Evolutionary conservation across 805 yeast genomes (phyloP), one percentile per base, ranked within the genome.

Genomic region (Metschnikowia arizonensis): DNA sequence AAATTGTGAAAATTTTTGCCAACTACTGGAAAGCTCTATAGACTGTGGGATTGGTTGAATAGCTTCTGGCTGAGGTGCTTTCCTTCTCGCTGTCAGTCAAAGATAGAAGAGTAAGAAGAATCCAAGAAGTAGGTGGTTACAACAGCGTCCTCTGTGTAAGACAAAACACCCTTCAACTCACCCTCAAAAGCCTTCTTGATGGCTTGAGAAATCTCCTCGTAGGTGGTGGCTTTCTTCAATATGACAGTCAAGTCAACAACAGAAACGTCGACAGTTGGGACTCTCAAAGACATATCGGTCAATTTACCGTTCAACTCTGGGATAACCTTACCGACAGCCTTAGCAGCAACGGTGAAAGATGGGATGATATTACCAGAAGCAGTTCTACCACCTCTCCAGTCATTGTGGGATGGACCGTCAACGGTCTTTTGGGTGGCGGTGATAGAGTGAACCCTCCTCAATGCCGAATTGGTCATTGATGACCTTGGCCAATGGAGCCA

Each of bases 301-400:
- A 88, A 83, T 78, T 87, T 88, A 65, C 96, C 96, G 74, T 84
- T 83, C 63, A 88, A 80, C 63, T 77, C 83, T 57, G 96, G 96
- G 63, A 88, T 83, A 61, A 88, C 96, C 81, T 87, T 87, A 71
- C 96, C 96, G 61, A 88, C 96, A 57, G 96, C 96, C 83, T 88
- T 88, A 65, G 96, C 96, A 63, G 96, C 96, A 82, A 96, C 96
- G 54, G 96, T 88, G 54, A 96, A 85, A 33, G 95, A 87, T 65
- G 96, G 96, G 60, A 88, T 88, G 71, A 88, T 86, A 85, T 88
- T 88, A 67, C 90, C 95, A 53, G 91, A 84, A 67, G 96, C 96
- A 61, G 96, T 85, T 78, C 96, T 85, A 72, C 96, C 96, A 70
- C 96, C 96, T 82, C 96, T 85, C 96, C 96, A 88, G 80, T 88